These are phyloP conservation scores for Candida railenensis DNA, from an alignment of 805 yeast species.

Conservation along the genomic window DNA sequence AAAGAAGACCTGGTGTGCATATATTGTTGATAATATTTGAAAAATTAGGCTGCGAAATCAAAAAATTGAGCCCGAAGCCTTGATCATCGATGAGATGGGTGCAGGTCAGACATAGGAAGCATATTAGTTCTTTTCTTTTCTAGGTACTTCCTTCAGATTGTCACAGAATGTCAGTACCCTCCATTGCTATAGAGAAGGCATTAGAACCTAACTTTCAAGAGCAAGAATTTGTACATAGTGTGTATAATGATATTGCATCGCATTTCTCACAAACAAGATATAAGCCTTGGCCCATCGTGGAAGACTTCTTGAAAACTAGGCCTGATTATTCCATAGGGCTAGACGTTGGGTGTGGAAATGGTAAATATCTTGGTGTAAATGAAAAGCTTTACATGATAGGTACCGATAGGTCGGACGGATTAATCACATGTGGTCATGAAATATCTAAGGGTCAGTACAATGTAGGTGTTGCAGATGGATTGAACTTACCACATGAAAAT, in stretches of 20 bases:
- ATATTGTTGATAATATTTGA: not conserved
- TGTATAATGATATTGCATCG: conserved; percentile 86
- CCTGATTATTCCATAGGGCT: conserved; percentile 66
- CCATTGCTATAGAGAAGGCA: conserved; percentile 24
- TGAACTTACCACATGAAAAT: conserved; percentile 44
- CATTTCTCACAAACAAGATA: conserved; percentile 94
- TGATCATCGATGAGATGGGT: not conserved
- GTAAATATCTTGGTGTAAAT: conserved; percentile 81
- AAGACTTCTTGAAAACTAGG: conserved; percentile 55
- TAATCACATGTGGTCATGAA: conserved; percentile 60
- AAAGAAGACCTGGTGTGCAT: too few species aligned
- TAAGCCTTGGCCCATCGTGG: conserved; percentile 97
- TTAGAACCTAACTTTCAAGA: conserved; percentile 60
- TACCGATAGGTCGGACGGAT: conserved; percentile 68
- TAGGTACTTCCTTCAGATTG: too few species aligned
- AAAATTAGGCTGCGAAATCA: not conserved
- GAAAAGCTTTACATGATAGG: conserved; percentile 70
- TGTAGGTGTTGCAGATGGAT: conserved; percentile 78
- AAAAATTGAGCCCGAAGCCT: not conserved
- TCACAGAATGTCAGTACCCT: conserved; percentile 34
- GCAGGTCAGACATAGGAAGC: too few species aligned
- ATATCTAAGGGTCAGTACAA: conserved; percentile 44
- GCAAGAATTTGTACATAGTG: conserved; percentile 79
- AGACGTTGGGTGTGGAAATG: conserved; percentile 97
- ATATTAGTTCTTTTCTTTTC: too few species aligned